Conservation (phyloP, 805 yeast species). For the Saturnispora serradocipensis region DNA sequence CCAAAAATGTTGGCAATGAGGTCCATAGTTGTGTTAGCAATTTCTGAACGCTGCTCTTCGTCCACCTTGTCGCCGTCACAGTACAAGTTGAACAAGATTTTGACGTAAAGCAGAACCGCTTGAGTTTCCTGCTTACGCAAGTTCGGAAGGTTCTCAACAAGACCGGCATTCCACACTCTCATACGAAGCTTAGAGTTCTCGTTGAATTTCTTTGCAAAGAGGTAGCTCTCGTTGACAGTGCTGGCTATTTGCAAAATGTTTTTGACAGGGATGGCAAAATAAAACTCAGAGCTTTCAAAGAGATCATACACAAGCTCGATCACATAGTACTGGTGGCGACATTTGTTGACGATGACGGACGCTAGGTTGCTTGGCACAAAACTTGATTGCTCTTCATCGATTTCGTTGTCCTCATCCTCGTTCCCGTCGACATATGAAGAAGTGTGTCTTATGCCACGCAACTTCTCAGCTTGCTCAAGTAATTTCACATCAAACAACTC, state of each 20-base stretch:
- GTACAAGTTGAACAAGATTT: constrained; percentile 71
- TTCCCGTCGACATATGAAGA: constrained; percentile 13
- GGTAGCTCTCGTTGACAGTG: constrained; percentile 59
- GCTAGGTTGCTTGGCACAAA: constrained; percentile 40
- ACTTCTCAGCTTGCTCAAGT: constrained; percentile 19
- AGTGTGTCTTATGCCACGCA: constrained; percentile 1
- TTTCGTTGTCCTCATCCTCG: constrained; percentile 10
- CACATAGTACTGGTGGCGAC: constrained; percentile 82
- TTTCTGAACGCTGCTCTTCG: constrained; percentile 37
- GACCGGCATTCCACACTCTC: constrained; percentile 85
- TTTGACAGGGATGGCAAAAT: constrained; percentile 56
- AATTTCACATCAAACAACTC: constrained; percentile 61
- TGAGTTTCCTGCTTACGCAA: constrained; percentile 85
- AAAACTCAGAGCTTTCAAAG: constrained; percentile 61
- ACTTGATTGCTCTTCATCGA: constrained; percentile 5
- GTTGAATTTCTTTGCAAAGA: constrained; percentile 80
- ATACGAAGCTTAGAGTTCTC: constrained; percentile 81
- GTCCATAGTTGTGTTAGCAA: constrained; percentile 50
- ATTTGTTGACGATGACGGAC: constrained; percentile 65
- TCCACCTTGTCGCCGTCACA: constrained; percentile 50
- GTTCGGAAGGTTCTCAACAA: constrained; percentile 88
- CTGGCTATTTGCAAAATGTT: constrained; percentile 52
- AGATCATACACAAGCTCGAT: constrained; percentile 80
- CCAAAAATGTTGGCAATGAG: constrained; percentile 63
- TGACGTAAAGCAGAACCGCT: constrained; percentile 78